Base-by-base conservation (phyloP, 1,284 basidiomycete species). In the Cryptococcus sp. region DNA sequence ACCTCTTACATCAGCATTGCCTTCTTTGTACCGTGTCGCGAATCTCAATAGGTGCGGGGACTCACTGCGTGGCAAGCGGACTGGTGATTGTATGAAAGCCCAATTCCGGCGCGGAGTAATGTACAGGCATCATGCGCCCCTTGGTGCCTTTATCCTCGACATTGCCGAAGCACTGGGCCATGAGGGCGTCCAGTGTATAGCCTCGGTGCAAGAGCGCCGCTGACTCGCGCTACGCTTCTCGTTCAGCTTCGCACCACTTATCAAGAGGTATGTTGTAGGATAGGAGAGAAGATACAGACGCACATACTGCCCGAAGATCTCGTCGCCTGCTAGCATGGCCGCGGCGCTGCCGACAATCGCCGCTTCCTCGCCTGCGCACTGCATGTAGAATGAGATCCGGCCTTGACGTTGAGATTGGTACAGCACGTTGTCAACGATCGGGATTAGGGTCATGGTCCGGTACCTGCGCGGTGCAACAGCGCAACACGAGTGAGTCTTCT, bases 51-150 rank as follows among this genome's bases (percentile, higher is more conserved):
- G 5, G n/a, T n/a, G n/a, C n/a, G n/a, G n/a, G n/a, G 22, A 62
- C 70, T 63, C 51, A 74, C 79, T 97, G 93, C 0, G 93, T 97
- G 1, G 89, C 91, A n/a, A 97, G 82, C 0, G 93, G 90, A 11
- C 90, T 93, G 4, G 93, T 95, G 63, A 97, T 94, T 31, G 90
- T 92, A 77, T 94, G 91, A 75, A 95, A 95, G 74, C 95, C 92
- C 64, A 89, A 85, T 57, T 87, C 80, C 1, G 84, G 83, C 5
- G 91, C 92, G 8, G 91, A 90, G 76, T 93, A 93, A 73, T 97
- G 93, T 54, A 91, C 87, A 10, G 90, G 90, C 91, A 93, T 93
- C 74, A 92, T 90, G 53, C 88, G 83, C 27, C 92, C 92, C 73
- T 92, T 91, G n/a, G 87, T 86, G 15, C 85, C 85, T n/a, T 78